A percentile compares a stretch with the other conserved stretches of the same genome.
Evolutionary conservation across 495 filamentous ascomycete genomes (phyloP).

Genomic region (Terfezia boudieri): DNA sequence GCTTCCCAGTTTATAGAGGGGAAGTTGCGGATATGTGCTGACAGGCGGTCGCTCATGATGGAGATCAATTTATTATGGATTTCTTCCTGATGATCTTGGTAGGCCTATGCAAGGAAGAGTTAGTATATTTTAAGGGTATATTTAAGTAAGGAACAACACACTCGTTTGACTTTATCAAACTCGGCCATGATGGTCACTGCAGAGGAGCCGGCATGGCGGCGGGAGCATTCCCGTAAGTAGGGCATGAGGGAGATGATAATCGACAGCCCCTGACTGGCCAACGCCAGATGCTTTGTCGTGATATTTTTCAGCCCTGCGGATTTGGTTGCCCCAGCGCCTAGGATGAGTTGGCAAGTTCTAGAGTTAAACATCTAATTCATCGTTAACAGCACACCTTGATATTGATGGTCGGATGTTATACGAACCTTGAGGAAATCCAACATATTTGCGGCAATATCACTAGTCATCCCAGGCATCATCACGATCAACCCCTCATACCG

Average conservation of each 20-base stretch:
- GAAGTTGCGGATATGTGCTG: conserved; percentile 49
- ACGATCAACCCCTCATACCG: conserved; percentile 63
- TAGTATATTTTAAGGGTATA: conserved; percentile 2
- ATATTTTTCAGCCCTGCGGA: conserved; percentile 93
- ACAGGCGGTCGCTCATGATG: conserved; percentile 70
- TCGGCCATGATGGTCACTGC: conserved; percentile 50
- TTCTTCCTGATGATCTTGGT: conserved; percentile 77
- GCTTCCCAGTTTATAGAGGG: conserved; percentile 55
- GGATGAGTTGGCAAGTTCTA: conserved; percentile 75
- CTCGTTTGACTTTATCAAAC: conserved; percentile 44
- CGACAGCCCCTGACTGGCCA: conserved; percentile 72
- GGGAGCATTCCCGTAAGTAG: conserved; percentile 73
- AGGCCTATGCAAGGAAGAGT: conserved; percentile 20
- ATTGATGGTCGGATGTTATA: neutral
- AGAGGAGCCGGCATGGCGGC: conserved; percentile 42
- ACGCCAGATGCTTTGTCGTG: conserved; percentile 80
- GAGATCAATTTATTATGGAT: conserved; percentile 93
- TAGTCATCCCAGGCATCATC: conserved; percentile 66
- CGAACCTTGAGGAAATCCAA: conserved; percentile 25
- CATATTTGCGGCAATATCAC: conserved; percentile 52
- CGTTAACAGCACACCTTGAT: conserved; percentile 19
- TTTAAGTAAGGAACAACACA: neutral
- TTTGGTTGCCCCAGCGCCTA: conserved; percentile 75
- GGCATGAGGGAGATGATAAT: conserved; percentile 77
- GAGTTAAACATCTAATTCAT: conserved; percentile 79